Percentiles rank a stretch among this genome's conserved stretches.
phyloP scores from a whole-genome alignment of 768 basidiomycete genomes.

The Lanmaoa pseudosensibilis region DNA sequence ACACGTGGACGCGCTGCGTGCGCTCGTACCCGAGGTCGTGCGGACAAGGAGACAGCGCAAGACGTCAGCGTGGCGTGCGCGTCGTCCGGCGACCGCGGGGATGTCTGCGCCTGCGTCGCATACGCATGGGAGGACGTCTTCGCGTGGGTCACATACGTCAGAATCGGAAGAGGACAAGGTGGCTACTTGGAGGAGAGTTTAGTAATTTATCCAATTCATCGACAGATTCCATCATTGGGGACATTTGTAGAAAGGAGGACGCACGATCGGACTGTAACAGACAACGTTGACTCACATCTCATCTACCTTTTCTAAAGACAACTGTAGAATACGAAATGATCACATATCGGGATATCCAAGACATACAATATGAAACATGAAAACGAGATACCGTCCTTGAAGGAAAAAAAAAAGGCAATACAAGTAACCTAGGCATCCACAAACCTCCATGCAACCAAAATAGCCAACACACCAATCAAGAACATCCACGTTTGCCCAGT shows the following conservation, averaged over 20 bases:
- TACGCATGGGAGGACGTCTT: background rate
- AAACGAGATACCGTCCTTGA: background rate
- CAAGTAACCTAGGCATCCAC: conserved; percentile 14
- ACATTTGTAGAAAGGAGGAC: background rate
- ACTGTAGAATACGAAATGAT: background rate
- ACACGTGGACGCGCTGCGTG: conserved; percentile 12
- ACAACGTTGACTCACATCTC: background rate
- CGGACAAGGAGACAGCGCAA: conserved; percentile 29
- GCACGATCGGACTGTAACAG: background rate
- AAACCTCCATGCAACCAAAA: conserved; percentile 4
- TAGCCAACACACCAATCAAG: conserved; percentile 7
- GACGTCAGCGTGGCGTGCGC: conserved; percentile 22
- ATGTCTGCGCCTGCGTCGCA: background rate
- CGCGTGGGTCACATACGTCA: conserved; percentile 7
- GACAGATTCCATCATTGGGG: background rate
- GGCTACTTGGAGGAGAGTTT: conserved; percentile 18
- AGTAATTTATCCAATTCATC: background rate
- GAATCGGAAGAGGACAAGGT: conserved; percentile 21
- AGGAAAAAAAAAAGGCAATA: background rate
- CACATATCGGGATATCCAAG: background rate
- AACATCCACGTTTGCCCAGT: conserved; percentile 2
- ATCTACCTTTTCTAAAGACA: background rate
- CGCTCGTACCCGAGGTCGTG: conserved; percentile 28
- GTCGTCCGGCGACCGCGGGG: background rate
- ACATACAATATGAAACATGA: background rate